These are phyloP conservation scores for Chaetothyriales sp. DNA, from an alignment of 2,329 filamentous ascomycete species.

Conservation along the genomic window DNA sequence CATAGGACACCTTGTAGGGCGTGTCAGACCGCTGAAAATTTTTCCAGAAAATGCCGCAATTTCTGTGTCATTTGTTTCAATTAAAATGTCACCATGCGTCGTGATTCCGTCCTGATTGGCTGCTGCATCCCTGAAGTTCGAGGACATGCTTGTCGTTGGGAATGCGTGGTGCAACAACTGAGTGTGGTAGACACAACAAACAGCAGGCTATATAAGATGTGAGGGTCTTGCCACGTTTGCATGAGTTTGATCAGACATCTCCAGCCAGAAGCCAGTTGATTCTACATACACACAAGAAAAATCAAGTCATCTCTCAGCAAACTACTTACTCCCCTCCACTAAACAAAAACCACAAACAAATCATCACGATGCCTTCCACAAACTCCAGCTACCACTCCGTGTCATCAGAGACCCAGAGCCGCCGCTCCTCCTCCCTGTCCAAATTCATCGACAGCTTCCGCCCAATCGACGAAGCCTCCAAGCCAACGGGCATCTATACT, in stretches of 20 bases:
- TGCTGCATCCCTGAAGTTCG: not conserved
- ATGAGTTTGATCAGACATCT: not conserved
- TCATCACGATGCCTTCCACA: not conserved
- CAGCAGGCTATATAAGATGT: not conserved
- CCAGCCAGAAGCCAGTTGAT: not conserved
- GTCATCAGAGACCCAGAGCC: not conserved
- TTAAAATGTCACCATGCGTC: not conserved
- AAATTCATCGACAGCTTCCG: slow-evolving; percentile 10
- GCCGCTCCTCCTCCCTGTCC: slow-evolving; percentile 6
- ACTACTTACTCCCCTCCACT: slow-evolving; percentile 2
- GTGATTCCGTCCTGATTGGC: not conserved
- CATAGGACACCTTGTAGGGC: not conserved
- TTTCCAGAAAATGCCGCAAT: not conserved
- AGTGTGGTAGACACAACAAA: slow-evolving; percentile 2
- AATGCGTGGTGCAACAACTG: slow-evolving; percentile 1
- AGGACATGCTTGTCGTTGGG: slow-evolving; percentile 1
- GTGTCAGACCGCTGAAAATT: not conserved
- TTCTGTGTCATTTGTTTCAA: not conserved
- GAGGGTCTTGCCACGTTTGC: not conserved
- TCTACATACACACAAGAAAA: too few relatives aligned
- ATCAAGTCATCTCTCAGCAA: too few relatives aligned
- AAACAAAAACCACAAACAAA: slow-evolving; percentile 1
- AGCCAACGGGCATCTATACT: slow-evolving; percentile 10
- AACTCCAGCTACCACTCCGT: slow-evolving; percentile 15
- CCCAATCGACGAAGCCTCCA: slow-evolving; percentile 8